Percentiles rank a stretch among this genome's conserved stretches.
These are phyloP conservation scores for Curvularia hawaiiensis DNA, from an alignment of 2,329 filamentous ascomycete species.

Conservation along the genomic window DNA sequence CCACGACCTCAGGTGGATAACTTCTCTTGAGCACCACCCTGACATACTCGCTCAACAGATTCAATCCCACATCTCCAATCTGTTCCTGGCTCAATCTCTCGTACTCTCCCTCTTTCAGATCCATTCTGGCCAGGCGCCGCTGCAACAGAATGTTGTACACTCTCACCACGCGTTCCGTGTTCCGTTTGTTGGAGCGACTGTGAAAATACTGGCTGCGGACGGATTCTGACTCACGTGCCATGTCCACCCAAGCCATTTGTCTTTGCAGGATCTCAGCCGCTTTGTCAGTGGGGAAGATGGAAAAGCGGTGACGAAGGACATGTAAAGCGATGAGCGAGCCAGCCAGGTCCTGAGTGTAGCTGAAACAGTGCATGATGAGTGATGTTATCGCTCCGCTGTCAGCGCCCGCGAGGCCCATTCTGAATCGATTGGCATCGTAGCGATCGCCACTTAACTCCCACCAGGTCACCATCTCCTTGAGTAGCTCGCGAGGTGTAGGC, in stretches of 20 bases:
- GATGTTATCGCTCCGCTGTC: constrained; percentile 30
- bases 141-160: constrained; percentile 30
- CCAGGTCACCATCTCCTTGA: constrained; percentile 40
- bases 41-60: constrained; percentile 41
- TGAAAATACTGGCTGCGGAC: constrained; percentile 21
- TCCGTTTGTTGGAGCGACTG: constrained; percentile 18
- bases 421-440: constrained; percentile 35
- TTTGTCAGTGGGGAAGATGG: constrained; percentile 34
- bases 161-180: constrained; percentile 17
- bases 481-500: constrained; percentile 40
- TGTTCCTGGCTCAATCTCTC: constrained; percentile 26
- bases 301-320: constrained; percentile 32
- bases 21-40: constrained; percentile 34
- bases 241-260: constrained; percentile 39
- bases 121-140: constrained; percentile 26
- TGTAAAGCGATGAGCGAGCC: constrained; percentile 46
- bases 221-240: constrained; percentile 19
- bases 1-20: constrained; percentile 30
- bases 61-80: constrained; percentile 30
- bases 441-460: constrained; percentile 32
- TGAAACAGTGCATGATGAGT: constrained; percentile 45
- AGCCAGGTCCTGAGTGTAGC: constrained; percentile 37
- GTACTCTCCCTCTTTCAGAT: constrained; percentile 18
- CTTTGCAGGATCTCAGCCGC: constrained; percentile 28
- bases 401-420: constrained; percentile 30